phyloP scores from a whole-genome alignment of 192 early-diverging fungal species.

The Coemansia sp. region DNA sequence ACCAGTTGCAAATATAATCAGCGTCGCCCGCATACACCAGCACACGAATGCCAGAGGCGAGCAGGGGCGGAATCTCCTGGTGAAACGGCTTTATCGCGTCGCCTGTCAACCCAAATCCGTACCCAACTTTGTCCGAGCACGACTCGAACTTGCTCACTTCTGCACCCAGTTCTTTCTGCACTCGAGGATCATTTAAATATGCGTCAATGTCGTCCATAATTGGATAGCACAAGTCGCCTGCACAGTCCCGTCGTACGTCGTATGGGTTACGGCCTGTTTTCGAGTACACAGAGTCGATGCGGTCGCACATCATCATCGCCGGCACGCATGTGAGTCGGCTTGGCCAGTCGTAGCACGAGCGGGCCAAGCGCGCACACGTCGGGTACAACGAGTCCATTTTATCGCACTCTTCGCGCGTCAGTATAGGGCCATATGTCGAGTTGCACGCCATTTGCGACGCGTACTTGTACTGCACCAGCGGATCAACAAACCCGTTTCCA shows the following conservation, averaged over 20 bases:
- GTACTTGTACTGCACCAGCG: slow-evolving; percentile 74
- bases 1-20: slow-evolving; percentile 88
- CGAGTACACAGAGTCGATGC: slow-evolving; percentile 1
- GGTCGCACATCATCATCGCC: not conserved
- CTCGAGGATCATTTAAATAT: slow-evolving; percentile 69
- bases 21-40: slow-evolving; percentile 90
- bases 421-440: slow-evolving; percentile 69
- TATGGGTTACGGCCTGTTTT: slow-evolving; percentile 82
- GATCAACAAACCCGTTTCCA: slow-evolving; percentile 88
- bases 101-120: slow-evolving; percentile 69
- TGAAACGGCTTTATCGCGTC: slow-evolving; percentile 79
- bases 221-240: slow-evolving; percentile 76
- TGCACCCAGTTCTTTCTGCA: slow-evolving; percentile 69
- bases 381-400: slow-evolving; percentile 57
- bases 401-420: slow-evolving; percentile 64
- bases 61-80: slow-evolving; percentile 59
- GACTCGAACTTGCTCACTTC: slow-evolving; percentile 62
- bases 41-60: slow-evolving; percentile 73
- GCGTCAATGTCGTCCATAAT: slow-evolving; percentile 66
- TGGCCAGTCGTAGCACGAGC: not conserved
- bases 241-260: slow-evolving; percentile 85
- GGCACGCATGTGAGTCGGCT: not conserved
- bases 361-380: slow-evolving; percentile 4
- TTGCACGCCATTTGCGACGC: slow-evolving; percentile 73
- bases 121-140: slow-evolving; percentile 74